Conservation (phyloP, 2,329 filamentous ascomycete genomes). For the Alternaria sp. region DNA sequence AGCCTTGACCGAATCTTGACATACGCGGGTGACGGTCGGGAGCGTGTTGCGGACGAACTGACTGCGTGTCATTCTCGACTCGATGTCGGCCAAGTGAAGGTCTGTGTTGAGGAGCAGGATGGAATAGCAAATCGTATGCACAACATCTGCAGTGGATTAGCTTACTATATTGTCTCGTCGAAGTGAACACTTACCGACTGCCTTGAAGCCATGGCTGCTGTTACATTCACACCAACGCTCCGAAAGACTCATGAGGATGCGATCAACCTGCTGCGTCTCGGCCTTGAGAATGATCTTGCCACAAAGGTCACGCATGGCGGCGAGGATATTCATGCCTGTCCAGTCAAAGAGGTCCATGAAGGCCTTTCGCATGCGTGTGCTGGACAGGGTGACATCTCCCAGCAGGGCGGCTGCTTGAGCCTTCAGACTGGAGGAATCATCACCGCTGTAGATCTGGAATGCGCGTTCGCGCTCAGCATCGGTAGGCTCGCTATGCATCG, state of each 20-base stretch:
- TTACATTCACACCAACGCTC: conserved; percentile 94
- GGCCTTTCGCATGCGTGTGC: conserved; percentile 66
- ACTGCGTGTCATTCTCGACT: conserved; percentile 91
- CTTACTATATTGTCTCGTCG: background rate
- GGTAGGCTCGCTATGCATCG: conserved; percentile 53
- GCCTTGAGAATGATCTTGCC: conserved; percentile 81
- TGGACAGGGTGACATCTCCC: conserved; percentile 69
- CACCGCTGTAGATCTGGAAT: conserved; percentile 81
- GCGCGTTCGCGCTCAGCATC: conserved; percentile 79
- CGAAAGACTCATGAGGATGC: conserved; percentile 88
- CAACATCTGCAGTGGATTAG: conserved; percentile 71
- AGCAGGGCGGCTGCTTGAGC: conserved; percentile 86
- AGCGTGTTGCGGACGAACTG: conserved; percentile 98
- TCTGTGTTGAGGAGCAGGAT: conserved; percentile 95
- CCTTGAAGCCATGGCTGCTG: conserved; percentile 89
- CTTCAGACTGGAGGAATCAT: conserved; percentile 80
- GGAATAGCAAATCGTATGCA: conserved; percentile 97
- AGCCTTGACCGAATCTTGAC: conserved; percentile 68
- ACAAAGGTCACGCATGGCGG: conserved; percentile 80
- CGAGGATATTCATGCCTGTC: conserved; percentile 77
- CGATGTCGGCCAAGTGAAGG: conserved; percentile 91
- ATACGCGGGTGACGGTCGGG: conserved; percentile 79
- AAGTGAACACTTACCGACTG: conserved; percentile 68
- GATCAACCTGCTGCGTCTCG: conserved; percentile 96
- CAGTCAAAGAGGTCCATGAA: conserved; percentile 97